Evolutionary conservation across 805 yeast genomes (phyloP), one percentile per base, ranked within the genome.

Genomic region (Starmerella scarabaei): DNA sequence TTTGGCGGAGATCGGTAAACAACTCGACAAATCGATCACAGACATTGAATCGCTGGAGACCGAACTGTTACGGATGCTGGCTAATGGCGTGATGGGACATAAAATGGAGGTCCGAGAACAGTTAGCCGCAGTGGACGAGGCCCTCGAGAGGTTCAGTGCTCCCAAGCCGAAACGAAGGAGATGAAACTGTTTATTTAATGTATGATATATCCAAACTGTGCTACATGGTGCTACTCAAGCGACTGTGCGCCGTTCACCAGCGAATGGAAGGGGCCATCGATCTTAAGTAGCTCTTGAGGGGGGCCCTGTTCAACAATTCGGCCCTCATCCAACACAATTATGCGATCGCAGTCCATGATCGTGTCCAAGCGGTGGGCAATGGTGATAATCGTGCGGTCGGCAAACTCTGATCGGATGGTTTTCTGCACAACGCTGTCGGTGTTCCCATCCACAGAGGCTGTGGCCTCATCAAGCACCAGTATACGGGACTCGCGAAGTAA

Each of bases 341-440:
- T 75, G 55, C 76, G 70, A 54, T 80, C 88, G 44, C 75, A 75
- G 50, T 71, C 68, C 47, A 76, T 57, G 44, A 77, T 76, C 0
- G 85, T 75, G 50, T 72, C 70, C 59, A 82, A 64, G 49, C 93
- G 65, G 59, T 81, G 93, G 4, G 93, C 93, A 58, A 82, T 79
- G 50, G 91, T 80, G 47, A 81, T 59, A 40, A 81, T 75, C 1
- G 93, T 80, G 53, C 86, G 75, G 33, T 72, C 63, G 4, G 58
- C 42, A 53, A 82, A 81, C 53, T 79, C 83, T 4, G 59, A 59
- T 4, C 69, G 62, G 45, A 77, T 79, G 7, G 88, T 79, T 15
- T 63, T 49, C 56, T 81, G 93, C 42, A 81, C 77, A 54, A 71
- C 70, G 5, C 75, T 63, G 57, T 81, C 93, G 0, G 93, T 81